Percentiles rank a stretch among this genome's conserved stretches.
Conservation (phyloP, 371 early-diverging fungal species). For the Chytridium lagenaria region DNA sequence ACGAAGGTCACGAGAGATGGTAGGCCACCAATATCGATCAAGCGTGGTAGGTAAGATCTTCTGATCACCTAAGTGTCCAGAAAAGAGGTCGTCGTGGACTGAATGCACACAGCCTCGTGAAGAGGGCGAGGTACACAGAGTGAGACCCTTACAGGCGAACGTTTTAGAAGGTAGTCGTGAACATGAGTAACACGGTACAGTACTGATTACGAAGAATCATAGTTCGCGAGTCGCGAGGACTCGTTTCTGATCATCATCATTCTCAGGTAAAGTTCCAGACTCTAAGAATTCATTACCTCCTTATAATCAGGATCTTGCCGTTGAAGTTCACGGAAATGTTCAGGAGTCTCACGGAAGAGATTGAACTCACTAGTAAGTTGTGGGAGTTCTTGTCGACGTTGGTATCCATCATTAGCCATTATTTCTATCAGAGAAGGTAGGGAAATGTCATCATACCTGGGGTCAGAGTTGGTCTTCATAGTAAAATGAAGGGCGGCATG, state of each 20-base stretch:
- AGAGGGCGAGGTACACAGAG: constrained; percentile 22
- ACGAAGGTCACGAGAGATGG: neutral
- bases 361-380: neutral
- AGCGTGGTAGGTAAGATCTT: constrained; percentile 7
- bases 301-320: constrained; percentile 10
- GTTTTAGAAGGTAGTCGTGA: neutral
- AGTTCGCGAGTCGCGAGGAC: neutral
- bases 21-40: constrained; percentile 31
- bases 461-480: neutral
- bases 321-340: constrained; percentile 11
- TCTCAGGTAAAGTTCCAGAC: neutral
- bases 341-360: neutral
- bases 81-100: constrained; percentile 26
- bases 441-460: neutral
- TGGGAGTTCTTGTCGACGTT: neutral
- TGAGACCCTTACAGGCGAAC: constrained; percentile 4
- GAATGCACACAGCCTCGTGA: neutral
- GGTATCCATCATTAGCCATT: too few relatives aligned
- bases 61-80: constrained; percentile 19
- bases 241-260: neutral
- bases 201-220: constrained; percentile 18
- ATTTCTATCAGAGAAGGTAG: neutral
- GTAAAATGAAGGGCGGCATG: neutral
- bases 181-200: constrained; percentile 9
- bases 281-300: constrained; percentile 5